Evolutionary conservation across 495 filamentous ascomycete genomes (phyloP), one percentile per base, ranked within the genome.

Genomic region (Hyaloscypha variabilis): DNA sequence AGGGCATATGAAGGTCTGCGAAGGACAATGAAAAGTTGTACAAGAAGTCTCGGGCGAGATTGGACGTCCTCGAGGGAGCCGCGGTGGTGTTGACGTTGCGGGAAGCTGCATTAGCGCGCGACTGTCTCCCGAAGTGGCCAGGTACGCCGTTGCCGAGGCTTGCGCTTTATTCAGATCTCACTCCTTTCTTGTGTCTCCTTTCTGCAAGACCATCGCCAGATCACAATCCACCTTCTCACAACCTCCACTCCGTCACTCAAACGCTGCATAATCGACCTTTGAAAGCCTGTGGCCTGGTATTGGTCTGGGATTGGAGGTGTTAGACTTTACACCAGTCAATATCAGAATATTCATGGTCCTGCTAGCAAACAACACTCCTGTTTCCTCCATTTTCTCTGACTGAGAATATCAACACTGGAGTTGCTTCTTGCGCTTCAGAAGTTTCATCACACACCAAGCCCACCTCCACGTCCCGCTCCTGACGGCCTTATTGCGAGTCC

Each of bases 101-200:
- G 64, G 57, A 66, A 60, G 64, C 3, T 57, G 64, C 64, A 66
- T 57, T 66, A 66, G 64, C 58, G 58, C 17, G 34, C 25, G 49
- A 21, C 57, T 29, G 14, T 1, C 11, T 54, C 29, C 24, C 28
- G 8, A 36, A 53, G 29, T 29, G 46, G 24, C n/a, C 62, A 64
- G 62, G 62, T 50, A 64, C 62, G 36, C 54, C 26, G 58, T 23
- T 29, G 11, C 29, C 11, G 13, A 49, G 28, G 26, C 23, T 23
- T 8, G 51, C 19, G 21, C 64, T 61, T 60, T 66, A 60, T 46
- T 66, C 24, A 49, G 19, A 66, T 28, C 26, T 49, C 51, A 54
- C 21, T 28, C 30, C 28, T 17, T n/a, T 50, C 49, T 17, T 66
- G 58, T 67, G 63, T 49, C 17, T 51, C 53, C 67, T 70, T 30